A percentile compares a stretch with the other conserved stretches of the same genome.
These are phyloP conservation scores for Saccharomyces hybrid DNA, from an alignment of 1,139 yeast genomes.

Conservation along the genomic window DNA sequence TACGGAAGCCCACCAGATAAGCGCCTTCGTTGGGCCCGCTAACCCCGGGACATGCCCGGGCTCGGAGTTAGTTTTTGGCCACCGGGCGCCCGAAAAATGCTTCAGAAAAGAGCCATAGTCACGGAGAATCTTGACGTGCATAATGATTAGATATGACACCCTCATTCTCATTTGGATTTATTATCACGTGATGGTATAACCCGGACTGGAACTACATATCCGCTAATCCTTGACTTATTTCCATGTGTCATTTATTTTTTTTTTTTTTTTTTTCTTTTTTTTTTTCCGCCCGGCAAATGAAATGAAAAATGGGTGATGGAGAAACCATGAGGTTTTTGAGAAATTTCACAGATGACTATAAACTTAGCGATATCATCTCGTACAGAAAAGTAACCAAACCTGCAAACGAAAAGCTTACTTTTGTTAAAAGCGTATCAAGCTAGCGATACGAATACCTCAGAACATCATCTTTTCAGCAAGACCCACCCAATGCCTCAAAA, in stretches of 20 bases:
- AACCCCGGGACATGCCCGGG: not conserved
- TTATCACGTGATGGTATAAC: not conserved
- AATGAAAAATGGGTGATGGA: not conserved
- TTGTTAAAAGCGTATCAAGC: not conserved
- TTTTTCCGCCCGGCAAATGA: conserved; percentile 1
- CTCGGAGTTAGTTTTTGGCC: not conserved
- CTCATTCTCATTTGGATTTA: not conserved
- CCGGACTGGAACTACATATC: not conserved
- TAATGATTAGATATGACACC: not conserved
- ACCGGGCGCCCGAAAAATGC: not conserved
- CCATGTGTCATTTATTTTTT: not conserved
- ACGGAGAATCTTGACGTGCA: not conserved
- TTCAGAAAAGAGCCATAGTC: not conserved
- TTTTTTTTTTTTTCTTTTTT: not conserved
- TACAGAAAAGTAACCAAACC: not conserved
- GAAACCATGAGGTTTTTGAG: not conserved
- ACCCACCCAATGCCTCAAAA: conserved; percentile 6
- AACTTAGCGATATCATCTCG: not conserved
- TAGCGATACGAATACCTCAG: not conserved
- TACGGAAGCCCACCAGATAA: not conserved
- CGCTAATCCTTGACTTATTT: not conserved
- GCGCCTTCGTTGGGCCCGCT: conserved; percentile 1
- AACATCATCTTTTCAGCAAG: conserved; percentile 5
- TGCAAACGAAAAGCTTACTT: not conserved
- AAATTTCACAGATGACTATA: not conserved